phyloP scores from a whole-genome alignment of 257 asterid species.

The Nyctanthes arbortristis region DNA sequence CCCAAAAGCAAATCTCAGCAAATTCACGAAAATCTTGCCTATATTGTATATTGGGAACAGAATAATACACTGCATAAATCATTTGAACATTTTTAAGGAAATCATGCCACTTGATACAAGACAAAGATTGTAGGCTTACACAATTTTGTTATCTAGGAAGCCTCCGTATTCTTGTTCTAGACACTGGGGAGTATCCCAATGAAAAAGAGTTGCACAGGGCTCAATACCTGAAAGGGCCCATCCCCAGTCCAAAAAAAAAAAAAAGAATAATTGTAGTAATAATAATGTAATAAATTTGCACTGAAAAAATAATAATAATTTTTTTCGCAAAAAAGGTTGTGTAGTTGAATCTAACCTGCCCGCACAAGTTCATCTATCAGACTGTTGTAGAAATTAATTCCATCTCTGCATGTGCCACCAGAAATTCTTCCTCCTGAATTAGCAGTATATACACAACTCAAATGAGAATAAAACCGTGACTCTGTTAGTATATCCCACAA shows the following conservation, averaged over 20 bases:
- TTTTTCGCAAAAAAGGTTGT: not conserved
- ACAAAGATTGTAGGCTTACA: slow-evolving; percentile 29
- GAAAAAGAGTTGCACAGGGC: slow-evolving; percentile 37
- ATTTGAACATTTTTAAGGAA: not conserved
- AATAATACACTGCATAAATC: no score
- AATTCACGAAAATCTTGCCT: slow-evolving; percentile 36
- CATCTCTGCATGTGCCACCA: slow-evolving; percentile 22
- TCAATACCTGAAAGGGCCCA: slow-evolving; percentile 14
- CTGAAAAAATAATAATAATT: not conserved
- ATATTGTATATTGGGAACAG: not conserved
- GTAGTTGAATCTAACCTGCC: slow-evolving; percentile 12
- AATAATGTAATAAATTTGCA: not conserved
- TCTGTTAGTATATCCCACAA: no score
- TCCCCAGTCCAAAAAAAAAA: no score
- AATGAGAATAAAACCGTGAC: no score
- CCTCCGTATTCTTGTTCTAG: slow-evolving; percentile 39
- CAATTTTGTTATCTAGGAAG: slow-evolving; percentile 22
- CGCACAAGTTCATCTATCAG: slow-evolving; percentile 31
- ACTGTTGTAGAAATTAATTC: slow-evolving; percentile 25
- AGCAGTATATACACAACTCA: no score
- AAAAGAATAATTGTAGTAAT: no score
- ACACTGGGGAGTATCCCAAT: slow-evolving; percentile 40
- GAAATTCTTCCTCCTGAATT: slow-evolving; percentile 24
- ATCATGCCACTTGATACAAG: not conserved
- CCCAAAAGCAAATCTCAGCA: slow-evolving; percentile 43